A percentile compares a stretch with the other conserved stretches of the same genome.
phyloP scores from a whole-genome alignment of 2,329 filamentous ascomycete species.

The Neonectria hederae region DNA sequence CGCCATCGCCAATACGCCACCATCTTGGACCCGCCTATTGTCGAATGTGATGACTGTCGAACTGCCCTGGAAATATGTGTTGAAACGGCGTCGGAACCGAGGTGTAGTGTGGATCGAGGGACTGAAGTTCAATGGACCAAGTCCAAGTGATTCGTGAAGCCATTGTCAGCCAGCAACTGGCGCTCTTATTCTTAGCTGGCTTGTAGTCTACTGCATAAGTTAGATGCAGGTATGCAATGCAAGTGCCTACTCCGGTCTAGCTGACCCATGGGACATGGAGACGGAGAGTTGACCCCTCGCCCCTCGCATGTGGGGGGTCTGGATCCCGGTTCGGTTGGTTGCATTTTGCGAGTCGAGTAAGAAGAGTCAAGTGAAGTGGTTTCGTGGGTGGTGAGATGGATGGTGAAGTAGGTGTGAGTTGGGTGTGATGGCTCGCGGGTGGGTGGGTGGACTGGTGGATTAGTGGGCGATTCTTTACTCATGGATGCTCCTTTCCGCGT shows the following conservation, averaged over 20 bases:
- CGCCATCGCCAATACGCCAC: constrained; percentile 2
- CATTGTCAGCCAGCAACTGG: constrained; percentile 5
- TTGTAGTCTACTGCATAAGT: too few relatives aligned
- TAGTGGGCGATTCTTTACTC: background rate
- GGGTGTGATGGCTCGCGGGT: constrained; percentile 6
- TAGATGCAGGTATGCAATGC: background rate
- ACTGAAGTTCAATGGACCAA: constrained; percentile 1
- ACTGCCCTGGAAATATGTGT: constrained; percentile 4
- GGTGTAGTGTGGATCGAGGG: constrained; percentile 3
- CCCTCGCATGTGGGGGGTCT: constrained; percentile 11
- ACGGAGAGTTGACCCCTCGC: constrained; percentile 21
- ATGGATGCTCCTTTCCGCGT: constrained; percentile 12
- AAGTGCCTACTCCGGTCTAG: constrained; percentile 26
- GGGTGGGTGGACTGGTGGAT: constrained; percentile 18
- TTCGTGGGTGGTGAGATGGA: background rate
- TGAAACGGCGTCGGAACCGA: background rate
- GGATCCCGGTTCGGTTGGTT: constrained; percentile 7
- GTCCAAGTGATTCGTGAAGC: constrained; percentile 1
- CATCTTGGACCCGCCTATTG: background rate
- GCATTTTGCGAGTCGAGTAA: background rate
- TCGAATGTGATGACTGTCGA: background rate
- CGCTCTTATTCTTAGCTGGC: constrained; percentile 9
- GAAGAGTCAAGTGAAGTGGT: background rate
- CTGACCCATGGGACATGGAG: constrained; percentile 5
- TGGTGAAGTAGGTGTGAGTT: constrained; percentile 1